Base-by-base conservation (phyloP, 805 yeast species). In the Pichia californica region DNA sequence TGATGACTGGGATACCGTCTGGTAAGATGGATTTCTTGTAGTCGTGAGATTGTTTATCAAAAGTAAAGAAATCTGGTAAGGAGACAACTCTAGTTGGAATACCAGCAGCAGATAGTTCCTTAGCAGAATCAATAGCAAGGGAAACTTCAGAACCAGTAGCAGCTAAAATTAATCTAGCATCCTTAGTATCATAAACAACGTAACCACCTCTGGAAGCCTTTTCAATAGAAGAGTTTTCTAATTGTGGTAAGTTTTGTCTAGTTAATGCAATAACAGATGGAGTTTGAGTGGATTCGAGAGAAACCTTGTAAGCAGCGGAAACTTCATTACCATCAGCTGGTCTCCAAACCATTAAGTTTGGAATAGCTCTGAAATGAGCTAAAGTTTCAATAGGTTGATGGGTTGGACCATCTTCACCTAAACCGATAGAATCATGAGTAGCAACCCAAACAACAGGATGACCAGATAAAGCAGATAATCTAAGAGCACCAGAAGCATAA, bases 171-270 rank as follows among this genome's bases (percentile, higher is more conserved):
- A 93, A 63, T 57, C 85, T 84, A 34, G 88, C 78, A 47, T 70
- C 60, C 39, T 73, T 73, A 45, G 73, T 80, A 49, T 72, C 80
- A 48, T 73, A 74, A 47, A 74, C 64, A 53, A 84, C 77, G 77
- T 91, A 91, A 66, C 95, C 99, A 81, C 99, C 99, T 74, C 84
- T 87, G 47, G 79, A 51, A 46, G 98, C 97, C 71, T 83, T 83
- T 76, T 87, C 97, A 54, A 88, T 74, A 42, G 89, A 69, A 41
- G 97, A 88, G 61, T 95, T 95, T 66, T 80, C 91, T 62, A 93
- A 80, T 70, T 93, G 97, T 51, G 98, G 89, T 64, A 84, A 71
- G 79, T 81, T 81, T 69, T 84, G 94, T 81, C 94, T 83, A 50
- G 91, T 76, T 55, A 84, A 70, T 52, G 91, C 89, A 62, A 84